Conservation (phyloP, 306 rosid species). For the Acacia acuminata region DNA sequence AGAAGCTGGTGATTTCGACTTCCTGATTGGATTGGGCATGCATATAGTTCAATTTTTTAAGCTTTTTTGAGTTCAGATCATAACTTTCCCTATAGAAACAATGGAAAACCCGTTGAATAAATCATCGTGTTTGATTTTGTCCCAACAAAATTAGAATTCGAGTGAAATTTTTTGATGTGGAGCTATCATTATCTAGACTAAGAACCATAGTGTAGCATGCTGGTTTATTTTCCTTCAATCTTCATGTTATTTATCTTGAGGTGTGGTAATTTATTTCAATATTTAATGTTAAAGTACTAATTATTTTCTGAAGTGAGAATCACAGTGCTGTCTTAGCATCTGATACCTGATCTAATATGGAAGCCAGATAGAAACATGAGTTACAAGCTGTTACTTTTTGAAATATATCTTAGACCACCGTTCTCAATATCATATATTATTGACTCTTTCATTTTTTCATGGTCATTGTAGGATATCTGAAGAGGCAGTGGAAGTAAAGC, state of each 20-base stretch:
- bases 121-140: not conserved
- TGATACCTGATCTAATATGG: constrained; percentile 13
- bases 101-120: not conserved
- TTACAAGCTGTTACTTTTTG: not conserved
- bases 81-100: not conserved
- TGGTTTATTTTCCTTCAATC: constrained; percentile 8
- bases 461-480: constrained; percentile 78
- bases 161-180: not conserved
- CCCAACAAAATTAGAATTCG: not conserved
- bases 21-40: constrained; percentile 18
- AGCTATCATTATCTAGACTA: constrained; percentile 7
- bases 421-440: constrained; percentile 7
- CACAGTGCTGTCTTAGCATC: constrained; percentile 17
- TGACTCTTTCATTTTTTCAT: constrained; percentile 12
- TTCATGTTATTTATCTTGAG: not conserved
- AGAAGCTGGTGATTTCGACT: constrained; percentile 6
- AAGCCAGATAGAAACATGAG: constrained; percentile 1
- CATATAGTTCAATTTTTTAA: not conserved
- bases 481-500: constrained; percentile 94
- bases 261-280: not conserved
- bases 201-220: not conserved
- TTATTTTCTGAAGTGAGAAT: constrained; percentile 17
- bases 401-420: constrained; percentile 4
- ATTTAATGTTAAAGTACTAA: not conserved
- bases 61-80: not conserved